Evolutionary conservation across 2,329 filamentous ascomycete species (phyloP).

Genomic region (Zalaria obscura): DNA sequence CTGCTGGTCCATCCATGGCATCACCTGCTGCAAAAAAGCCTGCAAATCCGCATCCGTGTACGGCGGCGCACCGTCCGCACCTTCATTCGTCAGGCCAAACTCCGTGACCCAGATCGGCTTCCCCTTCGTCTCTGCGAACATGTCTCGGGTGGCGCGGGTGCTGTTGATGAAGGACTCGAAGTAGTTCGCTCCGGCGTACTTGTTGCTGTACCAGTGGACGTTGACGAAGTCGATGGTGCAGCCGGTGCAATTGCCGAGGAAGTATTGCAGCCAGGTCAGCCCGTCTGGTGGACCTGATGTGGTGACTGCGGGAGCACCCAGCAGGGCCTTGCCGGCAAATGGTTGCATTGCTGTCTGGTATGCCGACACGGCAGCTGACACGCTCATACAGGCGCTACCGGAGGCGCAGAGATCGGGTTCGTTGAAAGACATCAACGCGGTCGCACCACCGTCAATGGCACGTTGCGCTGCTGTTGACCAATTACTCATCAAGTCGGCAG

Average conservation of each 20-base stretch:
- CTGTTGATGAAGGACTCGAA: conserved; percentile 29
- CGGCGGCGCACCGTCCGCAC: too few relatives aligned
- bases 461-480: conserved; percentile 11
- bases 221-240: conserved; percentile 46
- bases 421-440: conserved; percentile 51
- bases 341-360: conserved; percentile 41
- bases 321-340: conserved; percentile 32
- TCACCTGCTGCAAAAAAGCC: conserved; percentile 33
- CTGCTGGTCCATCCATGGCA: conserved; percentile 25
- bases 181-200: conserved; percentile 15
- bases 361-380: conserved; percentile 31
- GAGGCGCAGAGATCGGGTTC: conserved; percentile 43
- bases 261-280: conserved; percentile 38
- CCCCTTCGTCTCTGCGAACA: background rate
- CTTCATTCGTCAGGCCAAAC: conserved; percentile 33
- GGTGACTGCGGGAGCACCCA: conserved; percentile 45
- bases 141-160: conserved; percentile 2
- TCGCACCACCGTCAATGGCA: conserved; percentile 20
- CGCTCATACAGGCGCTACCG: conserved; percentile 40
- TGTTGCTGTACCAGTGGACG: conserved; percentile 43
- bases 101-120: conserved; percentile 36
- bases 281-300: conserved; percentile 37
- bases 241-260: conserved; percentile 34
- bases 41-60: conserved; percentile 23
- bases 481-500: conserved; percentile 6